Evolutionary conservation across 306 rosid genomes (phyloP).

Genomic region (Fagus sylvatica): DNA sequence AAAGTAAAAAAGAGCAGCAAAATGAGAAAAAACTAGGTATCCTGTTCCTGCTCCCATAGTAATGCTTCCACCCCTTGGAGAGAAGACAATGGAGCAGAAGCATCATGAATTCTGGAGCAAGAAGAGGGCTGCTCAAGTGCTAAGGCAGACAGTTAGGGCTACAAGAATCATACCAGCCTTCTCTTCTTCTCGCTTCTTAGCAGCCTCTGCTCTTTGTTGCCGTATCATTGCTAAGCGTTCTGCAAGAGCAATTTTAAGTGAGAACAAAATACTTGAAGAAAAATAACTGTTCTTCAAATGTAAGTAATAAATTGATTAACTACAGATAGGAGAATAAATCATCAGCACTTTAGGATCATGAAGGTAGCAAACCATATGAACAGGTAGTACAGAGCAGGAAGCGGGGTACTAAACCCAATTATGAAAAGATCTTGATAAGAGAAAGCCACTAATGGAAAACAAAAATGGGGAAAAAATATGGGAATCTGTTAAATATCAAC

Average conservation of each 20-base stretch:
- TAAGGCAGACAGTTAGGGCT: not conserved
- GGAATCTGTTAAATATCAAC: no score
- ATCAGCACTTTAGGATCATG: not conserved
- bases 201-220: slow-evolving; percentile 65
- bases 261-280: not conserved
- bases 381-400: not conserved
- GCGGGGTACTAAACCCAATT: not conserved
- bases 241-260: not conserved
- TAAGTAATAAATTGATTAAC: not conserved
- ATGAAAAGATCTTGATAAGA: not conserved
- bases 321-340: not conserved
- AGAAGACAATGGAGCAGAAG: not conserved
- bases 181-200: slow-evolving; percentile 60
- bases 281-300: not conserved
- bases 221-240: slow-evolving; percentile 33
- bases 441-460: not conserved
- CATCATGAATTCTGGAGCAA: not conserved
- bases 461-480: no score
- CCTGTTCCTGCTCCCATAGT: not conserved
- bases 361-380: not conserved
- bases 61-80: not conserved
- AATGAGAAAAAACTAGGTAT: not conserved
- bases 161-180: slow-evolving; percentile 40
- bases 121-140: not conserved
- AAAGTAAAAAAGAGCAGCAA: not conserved